These are phyloP conservation scores for Cucurbita moschata DNA, from an alignment of 306 rosid species.

Conservation along the genomic window DNA sequence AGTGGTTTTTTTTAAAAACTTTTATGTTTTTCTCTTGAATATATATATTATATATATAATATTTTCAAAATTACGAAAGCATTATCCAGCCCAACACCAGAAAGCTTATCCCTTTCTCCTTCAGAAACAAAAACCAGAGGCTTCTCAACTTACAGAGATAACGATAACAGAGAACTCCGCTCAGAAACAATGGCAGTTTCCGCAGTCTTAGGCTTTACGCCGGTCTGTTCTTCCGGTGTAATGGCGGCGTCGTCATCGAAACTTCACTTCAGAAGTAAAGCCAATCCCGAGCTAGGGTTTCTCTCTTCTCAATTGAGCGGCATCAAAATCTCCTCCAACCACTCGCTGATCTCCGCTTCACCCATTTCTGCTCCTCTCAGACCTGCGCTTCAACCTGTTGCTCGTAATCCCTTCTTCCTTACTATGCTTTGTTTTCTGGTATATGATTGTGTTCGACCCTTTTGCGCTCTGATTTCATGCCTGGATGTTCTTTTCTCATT, in stretches of 20 bases:
- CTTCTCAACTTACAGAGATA: background rate
- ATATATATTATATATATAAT: too few relatives aligned
- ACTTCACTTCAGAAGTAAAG: conserved; percentile 4
- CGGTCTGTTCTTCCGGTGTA: conserved; percentile 4
- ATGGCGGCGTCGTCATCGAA: background rate
- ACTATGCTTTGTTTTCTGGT: background rate
- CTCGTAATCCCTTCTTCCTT: conserved; percentile 31
- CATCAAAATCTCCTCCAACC: conserved; percentile 35
- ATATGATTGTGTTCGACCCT: background rate
- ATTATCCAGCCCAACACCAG: background rate
- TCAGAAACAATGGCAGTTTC: conserved; percentile 30
- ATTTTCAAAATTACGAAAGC: too few relatives aligned
- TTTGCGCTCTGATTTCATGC: background rate
- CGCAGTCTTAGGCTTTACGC: conserved; percentile 15
- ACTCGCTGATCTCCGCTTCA: conserved; percentile 9
- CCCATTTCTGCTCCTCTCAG: conserved; percentile 17
- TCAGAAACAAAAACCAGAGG: background rate
- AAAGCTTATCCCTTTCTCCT: background rate
- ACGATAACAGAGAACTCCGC: background rate
- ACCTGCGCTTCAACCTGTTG: conserved; percentile 42
- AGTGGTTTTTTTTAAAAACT: too few relatives aligned
- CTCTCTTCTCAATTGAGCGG: conserved; percentile 56
- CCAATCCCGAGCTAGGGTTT: conserved; percentile 38
- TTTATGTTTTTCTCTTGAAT: too few relatives aligned
- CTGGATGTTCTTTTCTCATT: background rate